These are phyloP conservation scores for Taphrina populina DNA, from an alignment of 1,139 yeast species.

Conservation along the genomic window DNA sequence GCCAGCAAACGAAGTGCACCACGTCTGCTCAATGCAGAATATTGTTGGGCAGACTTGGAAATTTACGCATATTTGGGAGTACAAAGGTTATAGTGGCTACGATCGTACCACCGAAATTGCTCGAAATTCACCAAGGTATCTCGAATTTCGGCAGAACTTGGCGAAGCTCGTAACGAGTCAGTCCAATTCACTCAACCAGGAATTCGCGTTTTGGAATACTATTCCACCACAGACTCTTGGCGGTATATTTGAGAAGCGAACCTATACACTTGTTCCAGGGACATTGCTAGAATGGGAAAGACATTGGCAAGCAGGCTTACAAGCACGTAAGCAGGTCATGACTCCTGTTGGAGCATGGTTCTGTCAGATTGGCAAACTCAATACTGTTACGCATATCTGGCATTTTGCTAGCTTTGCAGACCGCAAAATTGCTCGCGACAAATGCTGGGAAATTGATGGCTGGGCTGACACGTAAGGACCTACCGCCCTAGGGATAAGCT, in stretches of 20 bases:
- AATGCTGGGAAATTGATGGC: constrained; percentile 51
- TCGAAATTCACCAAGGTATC: constrained; percentile 44
- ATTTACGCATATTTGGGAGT: constrained; percentile 49
- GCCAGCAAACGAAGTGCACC: constrained; percentile 44
- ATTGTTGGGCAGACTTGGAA: constrained; percentile 49
- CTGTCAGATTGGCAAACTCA: constrained; percentile 48
- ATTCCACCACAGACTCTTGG: constrained; percentile 49
- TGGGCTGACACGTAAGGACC: constrained; percentile 47
- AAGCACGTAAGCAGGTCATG: constrained; percentile 51
- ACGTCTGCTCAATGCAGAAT: constrained; percentile 50
- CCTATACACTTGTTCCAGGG: constrained; percentile 49
- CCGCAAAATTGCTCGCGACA: constrained; percentile 48
- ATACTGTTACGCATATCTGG: constrained; percentile 50
- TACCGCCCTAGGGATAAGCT: constrained; percentile 5
- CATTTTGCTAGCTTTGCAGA: constrained; percentile 51
- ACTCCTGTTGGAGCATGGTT: constrained; percentile 54
- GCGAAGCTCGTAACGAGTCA: constrained; percentile 46
- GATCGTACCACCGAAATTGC: constrained; percentile 47
- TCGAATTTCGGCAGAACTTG: constrained; percentile 43
- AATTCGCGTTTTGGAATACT: constrained; percentile 51
- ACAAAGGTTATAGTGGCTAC: constrained; percentile 49
- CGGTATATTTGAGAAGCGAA: constrained; percentile 50
- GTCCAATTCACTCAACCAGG: constrained; percentile 47
- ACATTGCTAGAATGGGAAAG: constrained; percentile 49
- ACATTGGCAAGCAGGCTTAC: constrained; percentile 49